Evolutionary conservation across 148 eudicot species (phyloP).

Genomic region (Rhododendron simsii): DNA sequence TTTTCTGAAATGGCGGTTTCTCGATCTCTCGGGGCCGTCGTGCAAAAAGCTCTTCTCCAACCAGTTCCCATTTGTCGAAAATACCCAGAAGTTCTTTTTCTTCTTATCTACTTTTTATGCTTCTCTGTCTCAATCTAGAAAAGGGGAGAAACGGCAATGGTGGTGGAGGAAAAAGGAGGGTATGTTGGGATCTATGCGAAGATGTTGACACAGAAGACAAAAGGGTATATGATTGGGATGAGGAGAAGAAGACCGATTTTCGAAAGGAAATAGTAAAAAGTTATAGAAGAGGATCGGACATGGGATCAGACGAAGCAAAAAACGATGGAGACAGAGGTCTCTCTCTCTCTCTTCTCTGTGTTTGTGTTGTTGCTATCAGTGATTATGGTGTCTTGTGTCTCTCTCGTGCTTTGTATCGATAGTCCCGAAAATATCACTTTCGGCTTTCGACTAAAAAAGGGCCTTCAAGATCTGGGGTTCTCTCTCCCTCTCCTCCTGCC

Average conservation of each 20-base stretch:
- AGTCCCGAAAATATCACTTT: constrained; percentile 15
- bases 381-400: background rate
- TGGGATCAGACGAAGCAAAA: constrained; percentile 10
- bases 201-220: constrained; percentile 25
- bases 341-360: background rate
- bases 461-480: constrained; percentile 6
- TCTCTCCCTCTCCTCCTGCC: background rate
- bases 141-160: background rate
- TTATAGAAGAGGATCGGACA: background rate
- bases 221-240: constrained; percentile 7
- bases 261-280: background rate
- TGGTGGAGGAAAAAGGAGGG: background rate
- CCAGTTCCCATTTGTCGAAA: constrained; percentile 61
- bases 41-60: constrained; percentile 94
- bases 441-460: constrained; percentile 11
- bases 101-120: background rate
- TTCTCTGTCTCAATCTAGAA: background rate
- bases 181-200: background rate
- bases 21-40: constrained; percentile 54
- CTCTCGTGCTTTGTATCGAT: constrained; percentile 3
- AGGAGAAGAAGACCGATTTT: background rate
- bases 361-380: background rate
- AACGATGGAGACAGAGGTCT: constrained; percentile 11
- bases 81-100: background rate
- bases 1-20: constrained; percentile 8